phyloP scores from a whole-genome alignment of 306 rosid species.

The Ormosia semicastrata region DNA sequence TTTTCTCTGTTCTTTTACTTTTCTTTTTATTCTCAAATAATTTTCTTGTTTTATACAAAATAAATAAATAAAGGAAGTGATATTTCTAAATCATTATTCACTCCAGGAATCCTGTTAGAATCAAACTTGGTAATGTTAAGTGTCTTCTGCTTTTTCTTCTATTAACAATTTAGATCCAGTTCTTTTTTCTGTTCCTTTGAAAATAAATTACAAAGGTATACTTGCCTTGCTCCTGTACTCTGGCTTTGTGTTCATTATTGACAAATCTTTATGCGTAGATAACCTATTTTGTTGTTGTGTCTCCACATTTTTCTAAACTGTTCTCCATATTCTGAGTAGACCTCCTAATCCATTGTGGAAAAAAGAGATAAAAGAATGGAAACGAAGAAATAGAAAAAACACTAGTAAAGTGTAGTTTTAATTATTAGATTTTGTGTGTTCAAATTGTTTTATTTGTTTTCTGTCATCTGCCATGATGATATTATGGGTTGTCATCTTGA shows the following conservation, averaged over 20 bases:
- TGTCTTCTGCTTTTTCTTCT: not conserved
- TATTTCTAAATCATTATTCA: not conserved
- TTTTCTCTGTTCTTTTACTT: not conserved
- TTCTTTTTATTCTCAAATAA: not conserved
- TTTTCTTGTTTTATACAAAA: not conserved
- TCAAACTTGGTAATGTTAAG: not conserved
- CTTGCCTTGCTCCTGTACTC: not conserved
- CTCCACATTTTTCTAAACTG: not conserved
- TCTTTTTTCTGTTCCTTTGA: not conserved
- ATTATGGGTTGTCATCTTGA: not conserved
- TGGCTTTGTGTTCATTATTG: not conserved
- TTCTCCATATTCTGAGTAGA: conserved; percentile 1
- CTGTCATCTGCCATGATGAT: conserved; percentile 5
- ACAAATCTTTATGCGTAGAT: not conserved
- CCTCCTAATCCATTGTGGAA: not conserved
- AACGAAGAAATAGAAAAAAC: not conserved
- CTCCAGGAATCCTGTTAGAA: not conserved
- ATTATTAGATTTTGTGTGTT: not conserved
- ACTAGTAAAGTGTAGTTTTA: not conserved
- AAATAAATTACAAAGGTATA: not conserved
- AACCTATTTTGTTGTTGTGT: not conserved
- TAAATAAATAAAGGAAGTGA: not conserved
- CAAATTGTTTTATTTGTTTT: conserved; percentile 14
- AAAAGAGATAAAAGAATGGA: not conserved
- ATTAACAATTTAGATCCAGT: not conserved